Percentiles rank a stretch among this genome's conserved stretches.
Conservation (phyloP, 2,329 filamentous ascomycete genomes). For the Diaporthe vaccinii region DNA sequence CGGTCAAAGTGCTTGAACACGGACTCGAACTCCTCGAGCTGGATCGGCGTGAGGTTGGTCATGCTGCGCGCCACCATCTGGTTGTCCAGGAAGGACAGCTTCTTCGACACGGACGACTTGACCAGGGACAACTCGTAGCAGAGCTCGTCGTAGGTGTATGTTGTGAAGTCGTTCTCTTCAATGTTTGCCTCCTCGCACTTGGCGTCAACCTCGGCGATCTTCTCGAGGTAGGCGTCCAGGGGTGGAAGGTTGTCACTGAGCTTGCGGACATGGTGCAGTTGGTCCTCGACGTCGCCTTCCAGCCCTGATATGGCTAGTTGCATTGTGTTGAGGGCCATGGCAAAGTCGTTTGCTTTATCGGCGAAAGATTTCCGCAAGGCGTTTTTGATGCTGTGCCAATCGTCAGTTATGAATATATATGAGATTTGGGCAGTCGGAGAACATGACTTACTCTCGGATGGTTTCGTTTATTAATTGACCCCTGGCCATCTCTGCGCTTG, state of each 20-base stretch:
- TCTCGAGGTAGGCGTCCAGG: conserved; percentile 90
- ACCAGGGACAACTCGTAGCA: conserved; percentile 94
- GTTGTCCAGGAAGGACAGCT: conserved; percentile 96
- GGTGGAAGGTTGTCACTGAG: conserved; percentile 89
- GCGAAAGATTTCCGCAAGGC: conserved; percentile 91
- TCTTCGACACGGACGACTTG: conserved; percentile 93
- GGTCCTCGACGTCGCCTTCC: conserved; percentile 96
- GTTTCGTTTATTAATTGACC: conserved; percentile 98
- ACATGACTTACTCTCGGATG: conserved; percentile 82
- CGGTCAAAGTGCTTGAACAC: conserved; percentile 99
- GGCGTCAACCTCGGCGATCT: conserved; percentile 86
- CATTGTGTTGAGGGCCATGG: conserved; percentile 93
- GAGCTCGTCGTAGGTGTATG: conserved; percentile 97
- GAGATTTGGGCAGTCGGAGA: neutral
- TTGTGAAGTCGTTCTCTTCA: conserved; percentile 99
- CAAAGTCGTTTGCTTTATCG: conserved; percentile 98
- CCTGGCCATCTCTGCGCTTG: conserved; percentile 86
- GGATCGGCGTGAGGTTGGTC: conserved; percentile 98
- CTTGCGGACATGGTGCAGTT: conserved; percentile 87
- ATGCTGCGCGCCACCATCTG: conserved; percentile 98
- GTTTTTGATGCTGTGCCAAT: conserved; percentile 84
- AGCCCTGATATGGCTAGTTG: conserved; percentile 96
- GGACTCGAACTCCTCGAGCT: conserved; percentile 97
- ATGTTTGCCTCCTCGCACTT: conserved; percentile 98
- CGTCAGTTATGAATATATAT: conserved; percentile 1